A percentile compares a stretch with the other conserved stretches of the same genome.
These are phyloP conservation scores for Colletotrichum eleusines DNA, from an alignment of 2,329 filamentous ascomycete species.

Conservation along the genomic window DNA sequence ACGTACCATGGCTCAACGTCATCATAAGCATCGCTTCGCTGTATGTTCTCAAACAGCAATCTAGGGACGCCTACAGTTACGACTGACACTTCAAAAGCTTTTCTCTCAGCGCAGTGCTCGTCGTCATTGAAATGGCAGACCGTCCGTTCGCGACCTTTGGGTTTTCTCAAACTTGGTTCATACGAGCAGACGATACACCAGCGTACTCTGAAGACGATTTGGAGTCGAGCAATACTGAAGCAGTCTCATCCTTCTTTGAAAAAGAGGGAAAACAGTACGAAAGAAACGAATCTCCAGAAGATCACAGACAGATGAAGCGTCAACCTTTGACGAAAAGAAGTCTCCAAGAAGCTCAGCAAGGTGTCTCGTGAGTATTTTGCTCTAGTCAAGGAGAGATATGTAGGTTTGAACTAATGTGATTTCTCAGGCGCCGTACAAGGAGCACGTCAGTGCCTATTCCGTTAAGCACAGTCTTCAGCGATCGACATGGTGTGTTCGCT, in stretches of 20 bases:
- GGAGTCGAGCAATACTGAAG: neutral
- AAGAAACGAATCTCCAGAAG: too few species aligned
- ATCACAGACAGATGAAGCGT: constrained; percentile 12
- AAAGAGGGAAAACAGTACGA: neutral
- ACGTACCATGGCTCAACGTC: constrained; percentile 32
- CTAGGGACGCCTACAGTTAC: accelerated
- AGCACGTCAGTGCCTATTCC: constrained; percentile 35
- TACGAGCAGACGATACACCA: constrained; percentile 9
- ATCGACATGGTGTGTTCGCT: neutral
- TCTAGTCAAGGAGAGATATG: accelerated
- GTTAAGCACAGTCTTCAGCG: constrained; percentile 13
- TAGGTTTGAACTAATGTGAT: neutral
- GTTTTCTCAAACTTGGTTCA: constrained; percentile 28
- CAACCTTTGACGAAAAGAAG: constrained; percentile 31
- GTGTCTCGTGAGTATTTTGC: neutral
- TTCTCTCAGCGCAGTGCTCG: constrained; percentile 21
- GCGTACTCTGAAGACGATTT: neutral
- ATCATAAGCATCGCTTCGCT: constrained; percentile 35
- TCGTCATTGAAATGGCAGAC: constrained; percentile 35
- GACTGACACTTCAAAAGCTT: constrained; percentile 2
- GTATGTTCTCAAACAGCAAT: neutral
- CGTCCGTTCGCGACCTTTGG: constrained; percentile 36
- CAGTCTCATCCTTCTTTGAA: neutral
- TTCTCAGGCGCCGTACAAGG: constrained; percentile 20
- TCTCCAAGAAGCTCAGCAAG: neutral